Percentiles rank a stretch among this genome's conserved stretches.
Evolutionary conservation across 495 filamentous ascomycete genomes (phyloP).

Genomic region (Aspergillus avenaceus): DNA sequence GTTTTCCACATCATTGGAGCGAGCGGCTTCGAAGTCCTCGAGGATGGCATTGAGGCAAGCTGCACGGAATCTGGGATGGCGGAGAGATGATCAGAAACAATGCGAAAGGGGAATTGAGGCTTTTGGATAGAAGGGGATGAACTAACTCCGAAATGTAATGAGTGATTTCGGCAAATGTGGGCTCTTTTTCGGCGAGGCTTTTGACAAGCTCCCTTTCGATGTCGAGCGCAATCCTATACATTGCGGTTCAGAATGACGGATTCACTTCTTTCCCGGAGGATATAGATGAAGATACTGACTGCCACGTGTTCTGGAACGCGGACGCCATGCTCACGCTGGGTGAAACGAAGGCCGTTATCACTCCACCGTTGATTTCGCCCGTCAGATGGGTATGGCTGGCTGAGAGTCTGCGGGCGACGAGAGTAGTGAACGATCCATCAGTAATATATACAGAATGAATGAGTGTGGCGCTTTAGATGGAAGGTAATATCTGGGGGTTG

Average conservation of each 20-base stretch:
- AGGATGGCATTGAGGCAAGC: conserved; percentile 69
- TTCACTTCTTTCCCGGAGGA: neutral
- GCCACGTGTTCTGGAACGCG: conserved; percentile 46
- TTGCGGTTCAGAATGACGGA: conserved; percentile 17
- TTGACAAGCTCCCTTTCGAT: conserved; percentile 46
- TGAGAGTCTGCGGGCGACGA: conserved; percentile 36
- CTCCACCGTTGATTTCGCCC: conserved; percentile 49
- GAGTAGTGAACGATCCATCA: conserved; percentile 42
- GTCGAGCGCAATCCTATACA: conserved; percentile 39
- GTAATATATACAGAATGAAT: conserved; percentile 19
- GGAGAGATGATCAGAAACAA: conserved; percentile 5
- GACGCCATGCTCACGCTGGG: conserved; percentile 43
- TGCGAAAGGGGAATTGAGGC: conserved; percentile 13
- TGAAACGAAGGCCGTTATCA: conserved; percentile 27
- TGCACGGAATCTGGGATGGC: conserved; percentile 56
- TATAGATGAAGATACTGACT: conserved; percentile 33
- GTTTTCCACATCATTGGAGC: conserved; percentile 57
- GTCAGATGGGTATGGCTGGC: conserved; percentile 53
- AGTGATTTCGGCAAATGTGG: conserved; percentile 54
- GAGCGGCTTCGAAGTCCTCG: conserved; percentile 66
- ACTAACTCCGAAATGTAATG: conserved; percentile 57
- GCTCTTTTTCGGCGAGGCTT: conserved; percentile 48
- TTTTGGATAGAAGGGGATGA: neutral
- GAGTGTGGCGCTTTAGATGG: conserved; percentile 1
- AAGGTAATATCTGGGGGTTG: neutral